Conservation (phyloP, 352 stramenopile genomes). For the Achlya hypogyna region DNA sequence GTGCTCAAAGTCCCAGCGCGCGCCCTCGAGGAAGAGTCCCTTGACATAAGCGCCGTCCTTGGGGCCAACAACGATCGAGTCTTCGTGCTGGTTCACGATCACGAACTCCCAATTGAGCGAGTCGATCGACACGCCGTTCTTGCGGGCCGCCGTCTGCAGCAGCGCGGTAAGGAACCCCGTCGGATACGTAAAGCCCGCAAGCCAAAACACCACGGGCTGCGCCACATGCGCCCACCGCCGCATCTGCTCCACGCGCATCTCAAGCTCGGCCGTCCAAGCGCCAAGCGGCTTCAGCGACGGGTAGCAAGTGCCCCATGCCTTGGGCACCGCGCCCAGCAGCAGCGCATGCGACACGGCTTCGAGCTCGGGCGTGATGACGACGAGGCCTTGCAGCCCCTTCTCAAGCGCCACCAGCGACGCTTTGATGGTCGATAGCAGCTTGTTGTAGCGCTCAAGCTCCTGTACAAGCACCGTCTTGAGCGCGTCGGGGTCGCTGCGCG, state of each 20-base stretch:
- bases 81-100: slow-evolving; percentile 83
- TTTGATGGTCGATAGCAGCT: slow-evolving; percentile 71
- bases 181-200: slow-evolving; percentile 94
- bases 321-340: slow-evolving; percentile 79
- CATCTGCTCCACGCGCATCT: slow-evolving; percentile 86
- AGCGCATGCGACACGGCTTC: slow-evolving; percentile 90
- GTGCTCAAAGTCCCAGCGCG: slow-evolving; percentile 87
- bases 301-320: slow-evolving; percentile 90
- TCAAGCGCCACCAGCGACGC: slow-evolving; percentile 76
- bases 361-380: slow-evolving; percentile 93
- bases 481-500: slow-evolving; percentile 79
- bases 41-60: slow-evolving; percentile 90
- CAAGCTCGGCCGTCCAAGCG: slow-evolving; percentile 89
- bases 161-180: slow-evolving; percentile 94
- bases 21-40: slow-evolving; percentile 88
- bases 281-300: slow-evolving; percentile 91
- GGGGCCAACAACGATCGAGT: slow-evolving; percentile 61
- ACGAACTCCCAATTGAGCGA: slow-evolving; percentile 93
- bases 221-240: slow-evolving; percentile 76
- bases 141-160: slow-evolving; percentile 89
- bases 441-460: slow-evolving; percentile 92
- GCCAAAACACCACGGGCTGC: slow-evolving; percentile 89
- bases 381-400: slow-evolving; percentile 87
- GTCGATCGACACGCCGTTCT: slow-evolving; percentile 94
- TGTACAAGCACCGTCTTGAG: slow-evolving; percentile 93